Percentiles rank a stretch among this genome's conserved stretches.
Evolutionary conservation across 352 stramenopile genomes (phyloP).

Genomic region (Plasmopara muralis): DNA sequence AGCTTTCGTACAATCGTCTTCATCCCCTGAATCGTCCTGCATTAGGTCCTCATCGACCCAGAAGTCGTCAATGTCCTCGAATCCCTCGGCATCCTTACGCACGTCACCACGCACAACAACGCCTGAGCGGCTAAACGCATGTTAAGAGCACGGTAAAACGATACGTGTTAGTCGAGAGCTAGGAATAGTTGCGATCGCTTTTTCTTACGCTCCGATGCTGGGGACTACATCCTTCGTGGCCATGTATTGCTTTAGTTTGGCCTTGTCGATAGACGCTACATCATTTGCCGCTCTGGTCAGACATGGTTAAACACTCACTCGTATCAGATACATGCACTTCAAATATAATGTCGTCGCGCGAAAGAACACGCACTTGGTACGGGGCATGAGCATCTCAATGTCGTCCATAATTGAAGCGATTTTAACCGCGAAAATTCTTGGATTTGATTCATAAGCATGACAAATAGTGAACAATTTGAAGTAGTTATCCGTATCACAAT

Average conservation of each 20-base stretch:
- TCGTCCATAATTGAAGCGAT: conserved; percentile 30
- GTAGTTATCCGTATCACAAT: too few species aligned
- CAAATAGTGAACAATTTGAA: too few species aligned
- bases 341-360: too few species aligned
- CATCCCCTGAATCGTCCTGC: conserved; percentile 30
- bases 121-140: conserved; percentile 30
- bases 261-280: conserved; percentile 35
- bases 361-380: conserved; percentile 40
- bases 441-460: too few species aligned
- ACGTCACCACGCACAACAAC: conserved; percentile 59
- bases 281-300: conserved; percentile 36
- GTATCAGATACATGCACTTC: too few species aligned
- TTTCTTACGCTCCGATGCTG: conserved; percentile 23
- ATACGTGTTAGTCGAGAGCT: too few species aligned
- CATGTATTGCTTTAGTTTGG: conserved; percentile 60
- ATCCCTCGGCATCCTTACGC: conserved; percentile 69
- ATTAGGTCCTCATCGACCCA: conserved; percentile 62
- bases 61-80: conserved; percentile 86
- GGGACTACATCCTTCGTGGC: conserved; percentile 29
- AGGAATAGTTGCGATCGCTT: background rate
- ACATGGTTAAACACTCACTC: background rate
- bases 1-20: conserved; percentile 21
- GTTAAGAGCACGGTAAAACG: too few species aligned
- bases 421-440: too few species aligned
- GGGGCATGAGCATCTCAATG: conserved; percentile 62